Base-by-base conservation (phyloP, 441 rosid genomes). In the Eutrema salsugineum region DNA sequence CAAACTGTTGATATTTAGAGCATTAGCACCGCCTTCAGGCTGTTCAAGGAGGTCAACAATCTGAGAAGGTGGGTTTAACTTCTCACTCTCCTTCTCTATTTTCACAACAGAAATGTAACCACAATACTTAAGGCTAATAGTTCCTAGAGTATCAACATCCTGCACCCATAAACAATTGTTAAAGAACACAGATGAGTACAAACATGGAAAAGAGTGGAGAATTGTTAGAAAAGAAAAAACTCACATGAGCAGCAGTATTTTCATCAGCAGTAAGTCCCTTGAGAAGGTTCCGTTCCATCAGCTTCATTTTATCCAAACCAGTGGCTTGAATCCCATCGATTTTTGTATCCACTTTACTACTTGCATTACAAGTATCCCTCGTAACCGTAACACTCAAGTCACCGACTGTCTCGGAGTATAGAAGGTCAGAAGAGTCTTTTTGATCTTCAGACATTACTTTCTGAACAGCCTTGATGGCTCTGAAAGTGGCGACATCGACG, bases 21-120 rank as follows among this genome's bases (percentile, higher is more conserved):
- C 90, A 78, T 82, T 86, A 60, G 91, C 93, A 60, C 93, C 93
- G 28, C 93, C 93, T 80, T 84, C 93, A 71, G 87, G 89, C 77
- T 88, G 91, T 70, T 84, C 86, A 72, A 83, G 82, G 72, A 80
- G 76, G 72, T 83, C 87, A 64, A 79, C 69, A 69, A 83, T 80
- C 48, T 79, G 81, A 78, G 81, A 82, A 56, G 76, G 73, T 72
- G 81, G 73, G 71, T 55, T 59, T 72, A 73, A 74, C 55, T 81
- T 57, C 78, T 69, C 72, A 77, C 70, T 77, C 76, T 80, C 83
- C 75, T 75, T 81, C 66, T 76, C 84, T 73, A 88, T 82, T 79
- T 82, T 88, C 48, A 88, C 88, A 49, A 81, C 80, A 71, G 88
- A 86, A 73, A 88, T 68, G 78, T 83, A 83, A 72, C 93, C 93